A percentile compares a stretch with the other conserved stretches of the same genome.
Conservation (phyloP, 805 yeast species). For the Saturnispora zaruensis region DNA sequence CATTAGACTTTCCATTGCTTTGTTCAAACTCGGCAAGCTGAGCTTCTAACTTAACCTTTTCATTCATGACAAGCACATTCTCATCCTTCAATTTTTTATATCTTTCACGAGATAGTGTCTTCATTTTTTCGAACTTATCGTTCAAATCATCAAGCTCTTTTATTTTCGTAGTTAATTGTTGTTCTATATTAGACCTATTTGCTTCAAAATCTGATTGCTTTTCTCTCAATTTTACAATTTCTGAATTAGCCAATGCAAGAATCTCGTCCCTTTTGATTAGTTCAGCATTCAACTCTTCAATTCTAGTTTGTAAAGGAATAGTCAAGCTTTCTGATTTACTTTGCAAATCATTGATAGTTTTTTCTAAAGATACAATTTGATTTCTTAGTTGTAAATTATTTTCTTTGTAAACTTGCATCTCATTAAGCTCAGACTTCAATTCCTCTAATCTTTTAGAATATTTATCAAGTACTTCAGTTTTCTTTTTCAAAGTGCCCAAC, state of each 20-base stretch:
- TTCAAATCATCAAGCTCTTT: slow-evolving; percentile 14
- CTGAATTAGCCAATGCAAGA: slow-evolving; percentile 39
- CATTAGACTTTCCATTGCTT: slow-evolving; percentile 5
- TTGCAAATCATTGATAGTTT: slow-evolving; percentile 15
- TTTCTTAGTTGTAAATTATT: slow-evolving; percentile 21
- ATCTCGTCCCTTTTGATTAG: slow-evolving; percentile 43
- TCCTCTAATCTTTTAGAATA: slow-evolving; percentile 17
- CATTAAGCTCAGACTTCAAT: slow-evolving; percentile 23
- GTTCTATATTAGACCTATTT: slow-evolving; percentile 19
- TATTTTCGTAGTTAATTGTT: not conserved
- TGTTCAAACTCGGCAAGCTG: slow-evolving; percentile 17
- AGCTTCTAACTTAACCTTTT: slow-evolving; percentile 13
- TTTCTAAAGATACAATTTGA: slow-evolving; percentile 15
- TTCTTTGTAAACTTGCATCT: slow-evolving; percentile 25
- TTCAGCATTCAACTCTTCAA: slow-evolving; percentile 19
- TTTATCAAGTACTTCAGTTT: slow-evolving; percentile 17
- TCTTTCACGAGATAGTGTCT: slow-evolving; percentile 26
- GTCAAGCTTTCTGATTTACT: slow-evolving; percentile 8
- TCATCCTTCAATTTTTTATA: slow-evolving; percentile 22
- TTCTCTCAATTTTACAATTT: slow-evolving; percentile 50
- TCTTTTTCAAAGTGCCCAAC: slow-evolving; percentile 27
- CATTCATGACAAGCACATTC: slow-evolving; percentile 14
- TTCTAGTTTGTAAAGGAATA: slow-evolving; percentile 14
- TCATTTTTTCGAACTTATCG: slow-evolving; percentile 24
- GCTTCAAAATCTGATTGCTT: slow-evolving; percentile 32